Evolutionary conservation across 768 basidiomycete genomes (phyloP).

Genomic region (Rhodosporidiobolus odoratus): DNA sequence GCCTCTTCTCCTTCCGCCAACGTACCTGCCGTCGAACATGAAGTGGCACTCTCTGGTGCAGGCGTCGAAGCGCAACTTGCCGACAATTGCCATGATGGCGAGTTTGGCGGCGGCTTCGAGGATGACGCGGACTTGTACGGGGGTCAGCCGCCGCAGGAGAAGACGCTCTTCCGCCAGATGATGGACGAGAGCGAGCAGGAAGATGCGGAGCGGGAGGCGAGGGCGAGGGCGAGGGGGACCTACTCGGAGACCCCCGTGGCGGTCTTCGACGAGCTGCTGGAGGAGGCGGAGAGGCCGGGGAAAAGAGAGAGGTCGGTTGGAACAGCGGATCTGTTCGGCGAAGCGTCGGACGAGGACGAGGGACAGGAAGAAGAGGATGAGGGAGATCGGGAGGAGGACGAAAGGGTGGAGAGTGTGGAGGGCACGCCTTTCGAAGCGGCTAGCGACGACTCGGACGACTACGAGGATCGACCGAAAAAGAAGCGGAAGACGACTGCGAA

Average conservation of each 20-base stretch:
- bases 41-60: too few species aligned
- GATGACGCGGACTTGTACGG: not conserved
- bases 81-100: not conserved
- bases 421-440: not conserved
- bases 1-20: too few species aligned
- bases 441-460: not conserved
- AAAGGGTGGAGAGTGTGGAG: not conserved
- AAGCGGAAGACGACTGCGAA: too few species aligned
- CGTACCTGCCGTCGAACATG: too few species aligned
- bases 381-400: not conserved
- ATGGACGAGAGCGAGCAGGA: not conserved
- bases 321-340: not conserved
- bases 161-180: not conserved
- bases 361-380: not conserved
- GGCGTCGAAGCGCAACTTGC: not conserved
- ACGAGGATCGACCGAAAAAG: not conserved
- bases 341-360: not conserved
- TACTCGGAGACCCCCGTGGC: too few species aligned
- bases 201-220: not conserved
- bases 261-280: too few species aligned
- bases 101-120: not conserved
- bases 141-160: not conserved
- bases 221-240: too few species aligned
- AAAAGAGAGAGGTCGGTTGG: not conserved
- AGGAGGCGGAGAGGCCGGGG: not conserved